These are phyloP conservation scores for Pleurotus ostreatus DNA, from an alignment of 768 basidiomycete species.

Conservation along the genomic window DNA sequence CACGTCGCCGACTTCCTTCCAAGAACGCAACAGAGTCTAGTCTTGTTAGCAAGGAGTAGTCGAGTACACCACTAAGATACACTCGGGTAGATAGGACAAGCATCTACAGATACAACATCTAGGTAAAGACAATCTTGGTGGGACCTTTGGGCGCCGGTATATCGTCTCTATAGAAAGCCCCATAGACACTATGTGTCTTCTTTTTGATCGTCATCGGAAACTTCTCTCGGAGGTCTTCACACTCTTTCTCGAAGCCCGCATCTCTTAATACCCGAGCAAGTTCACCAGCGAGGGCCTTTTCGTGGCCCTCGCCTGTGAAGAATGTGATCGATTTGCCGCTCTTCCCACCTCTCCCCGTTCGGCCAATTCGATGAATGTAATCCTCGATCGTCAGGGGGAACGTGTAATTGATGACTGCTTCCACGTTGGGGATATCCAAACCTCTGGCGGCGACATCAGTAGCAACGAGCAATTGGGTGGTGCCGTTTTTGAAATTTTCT, in stretches of 20 bases:
- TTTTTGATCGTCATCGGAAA: slow-evolving; percentile 99
- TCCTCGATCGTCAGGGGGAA: slow-evolving; percentile 96
- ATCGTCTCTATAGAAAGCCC: slow-evolving; percentile 78
- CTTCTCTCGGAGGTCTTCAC: slow-evolving; percentile 63
- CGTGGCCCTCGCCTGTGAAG: slow-evolving; percentile 90
- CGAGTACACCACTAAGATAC: too few relatives aligned
- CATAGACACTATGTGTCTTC: slow-evolving; percentile 86
- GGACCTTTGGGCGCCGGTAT: slow-evolving; percentile 55
- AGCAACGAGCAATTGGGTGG: slow-evolving; percentile 81
- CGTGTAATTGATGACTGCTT: slow-evolving; percentile 93
- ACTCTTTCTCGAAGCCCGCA: slow-evolving; percentile 64
- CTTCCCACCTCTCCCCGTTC: slow-evolving; percentile 90
- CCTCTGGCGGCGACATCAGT: slow-evolving; percentile 98
- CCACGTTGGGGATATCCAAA: slow-evolving; percentile 95
- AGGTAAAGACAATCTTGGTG: slow-evolving; percentile 73
- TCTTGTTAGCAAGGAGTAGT: too few relatives aligned
- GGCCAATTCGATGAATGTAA: slow-evolving; percentile 86
- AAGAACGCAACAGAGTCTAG: too few relatives aligned
- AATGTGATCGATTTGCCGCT: slow-evolving; percentile 92
- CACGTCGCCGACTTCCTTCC: too few relatives aligned
- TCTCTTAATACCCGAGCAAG: slow-evolving; percentile 88
- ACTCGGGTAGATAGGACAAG: background rate
- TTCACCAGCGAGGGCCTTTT: slow-evolving; percentile 86
- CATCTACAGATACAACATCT: slow-evolving; percentile 16
- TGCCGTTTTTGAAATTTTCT: slow-evolving; percentile 81